These are phyloP conservation scores for Mychonastes homosphaera DNA, from an alignment of 139 green algal genomes.

Conservation along the genomic window DNA sequence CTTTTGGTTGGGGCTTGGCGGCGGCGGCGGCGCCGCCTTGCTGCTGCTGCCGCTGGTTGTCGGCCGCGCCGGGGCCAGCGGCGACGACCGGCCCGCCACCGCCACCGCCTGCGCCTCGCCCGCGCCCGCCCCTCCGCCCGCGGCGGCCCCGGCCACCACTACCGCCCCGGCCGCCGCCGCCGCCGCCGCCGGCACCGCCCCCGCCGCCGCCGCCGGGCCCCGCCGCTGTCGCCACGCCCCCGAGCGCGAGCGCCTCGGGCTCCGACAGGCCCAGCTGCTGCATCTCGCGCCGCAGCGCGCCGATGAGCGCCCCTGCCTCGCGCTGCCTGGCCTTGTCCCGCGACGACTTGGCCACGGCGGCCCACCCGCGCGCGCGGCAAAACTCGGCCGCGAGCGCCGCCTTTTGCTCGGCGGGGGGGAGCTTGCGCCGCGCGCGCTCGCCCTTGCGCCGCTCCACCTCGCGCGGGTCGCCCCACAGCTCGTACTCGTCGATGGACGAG, in stretches of 20 bases:
- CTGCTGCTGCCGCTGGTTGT: background rate
- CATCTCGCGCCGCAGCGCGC: conserved; percentile 54
- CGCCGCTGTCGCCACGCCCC: background rate
- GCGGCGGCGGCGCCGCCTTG: background rate
- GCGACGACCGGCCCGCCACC: background rate
- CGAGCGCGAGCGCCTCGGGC: conserved; percentile 1
- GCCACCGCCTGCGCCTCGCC: conserved; percentile 5
- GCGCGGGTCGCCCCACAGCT: conserved; percentile 68
- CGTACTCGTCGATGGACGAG: conserved; percentile 54
- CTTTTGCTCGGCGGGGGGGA: conserved; percentile 6
- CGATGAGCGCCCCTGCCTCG: conserved; percentile 61
- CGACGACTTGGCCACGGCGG: conserved; percentile 45
- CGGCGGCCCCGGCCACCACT: background rate
- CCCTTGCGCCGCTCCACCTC: conserved; percentile 40
- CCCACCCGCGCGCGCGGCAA: conserved; percentile 11
- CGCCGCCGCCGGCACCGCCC: background rate
- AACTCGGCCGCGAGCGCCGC: conserved; percentile 10
- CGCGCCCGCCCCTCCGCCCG: background rate
- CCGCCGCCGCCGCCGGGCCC: background rate
- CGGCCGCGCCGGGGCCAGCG: background rate
- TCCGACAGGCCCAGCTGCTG: conserved; percentile 21
- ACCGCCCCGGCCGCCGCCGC: background rate
- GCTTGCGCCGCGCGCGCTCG: conserved; percentile 3
- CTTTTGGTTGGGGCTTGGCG: background rate
- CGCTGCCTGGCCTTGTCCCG: conserved; percentile 63